Percentiles rank a stretch among this genome's conserved stretches.
These are phyloP conservation scores for Incumbomyces lentus DNA, from an alignment of 2,329 filamentous ascomycete species.

Conservation along the genomic window DNA sequence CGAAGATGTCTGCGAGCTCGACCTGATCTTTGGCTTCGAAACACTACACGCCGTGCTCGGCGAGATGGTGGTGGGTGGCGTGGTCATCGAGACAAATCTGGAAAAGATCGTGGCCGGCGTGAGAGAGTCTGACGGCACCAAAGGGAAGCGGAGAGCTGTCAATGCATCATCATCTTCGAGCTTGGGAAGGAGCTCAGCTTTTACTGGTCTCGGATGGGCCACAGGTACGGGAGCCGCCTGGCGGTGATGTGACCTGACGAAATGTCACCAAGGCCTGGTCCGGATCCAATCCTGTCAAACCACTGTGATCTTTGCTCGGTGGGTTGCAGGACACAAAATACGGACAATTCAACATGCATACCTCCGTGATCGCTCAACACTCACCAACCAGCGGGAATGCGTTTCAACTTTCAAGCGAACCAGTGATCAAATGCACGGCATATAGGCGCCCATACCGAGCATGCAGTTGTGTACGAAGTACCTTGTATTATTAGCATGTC, in stretches of 20 bases:
- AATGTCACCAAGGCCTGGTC: too few relatives aligned
- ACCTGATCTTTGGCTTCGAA: constrained; percentile 98
- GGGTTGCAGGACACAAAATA: too few relatives aligned
- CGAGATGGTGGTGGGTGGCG: constrained; percentile 24
- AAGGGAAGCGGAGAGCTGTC: constrained; percentile 34
- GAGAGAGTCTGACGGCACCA: constrained; percentile 45
- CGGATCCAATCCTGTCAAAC: too few relatives aligned
- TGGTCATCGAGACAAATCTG: constrained; percentile 36
- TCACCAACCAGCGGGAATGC: too few relatives aligned
- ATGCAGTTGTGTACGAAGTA: too few relatives aligned
- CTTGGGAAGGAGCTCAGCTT: constrained; percentile 16
- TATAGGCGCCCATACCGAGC: too few relatives aligned
- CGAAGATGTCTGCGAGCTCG: constrained; percentile 96
- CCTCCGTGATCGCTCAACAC: too few relatives aligned
- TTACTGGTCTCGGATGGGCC: constrained; percentile 19
- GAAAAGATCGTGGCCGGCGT: constrained; percentile 70
- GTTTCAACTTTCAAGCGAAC: too few relatives aligned
- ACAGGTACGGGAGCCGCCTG: constrained; percentile 20
- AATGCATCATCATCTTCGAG: constrained; percentile 29
- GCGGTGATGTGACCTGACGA: constrained; percentile 9
- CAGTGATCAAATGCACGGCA: too few relatives aligned
- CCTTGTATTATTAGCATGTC: too few relatives aligned
- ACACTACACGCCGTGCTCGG: constrained; percentile 64
- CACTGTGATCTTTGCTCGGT: too few relatives aligned
- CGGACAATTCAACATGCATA: too few relatives aligned